Evolutionary conservation across 164 flowering plant species (phyloP), one percentile per base, ranked within the genome.

Genomic region (Malania oleifera): DNA sequence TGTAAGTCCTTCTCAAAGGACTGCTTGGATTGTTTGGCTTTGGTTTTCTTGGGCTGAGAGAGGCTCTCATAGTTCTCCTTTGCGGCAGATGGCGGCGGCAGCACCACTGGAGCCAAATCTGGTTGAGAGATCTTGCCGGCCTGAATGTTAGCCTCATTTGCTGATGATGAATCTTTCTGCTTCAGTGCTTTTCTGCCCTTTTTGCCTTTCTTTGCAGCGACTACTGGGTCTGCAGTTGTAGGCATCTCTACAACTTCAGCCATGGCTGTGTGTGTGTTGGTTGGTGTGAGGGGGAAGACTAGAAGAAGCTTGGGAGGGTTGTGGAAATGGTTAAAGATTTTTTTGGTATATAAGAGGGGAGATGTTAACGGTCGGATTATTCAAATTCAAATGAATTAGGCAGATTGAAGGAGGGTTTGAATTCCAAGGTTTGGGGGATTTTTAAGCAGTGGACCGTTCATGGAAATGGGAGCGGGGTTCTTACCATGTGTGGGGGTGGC

Each of bases 1-100:
- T 66, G 72, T 82, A 89, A 46, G 18, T 87, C 89, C 47, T 81
- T 82, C 74, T 82, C 91, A 14, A 85, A 78, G 25, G 81, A 71
- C n/a, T 50, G 56, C 53, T 72, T 54, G 18, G 62, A 7, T 0
- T 59, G 49, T 28, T 75, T 73, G 28, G 60, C 44, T 51, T 44
- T 7, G 58, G 47, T 37, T 65, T 54, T 56, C 49, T 38, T 6
- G 64, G 68, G 64, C 65, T 73, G 75, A 23, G 80, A 70, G n/a
- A 78, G 80, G 59, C 57, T 66, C 67, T 71, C 81, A 11, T 47
- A 70, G 59, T 85, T 82, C 74, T 87, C 90, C 58, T 82, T 88
- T 3, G 54, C 56, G 2, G 66, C 58, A 27, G 55, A 46, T 1
- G 53, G 14, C 0, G 73, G 56, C 0, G 69, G 66, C 15, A n/a